Conservation (phyloP, 495 filamentous ascomycete genomes). For the Xylaria castorea region DNA sequence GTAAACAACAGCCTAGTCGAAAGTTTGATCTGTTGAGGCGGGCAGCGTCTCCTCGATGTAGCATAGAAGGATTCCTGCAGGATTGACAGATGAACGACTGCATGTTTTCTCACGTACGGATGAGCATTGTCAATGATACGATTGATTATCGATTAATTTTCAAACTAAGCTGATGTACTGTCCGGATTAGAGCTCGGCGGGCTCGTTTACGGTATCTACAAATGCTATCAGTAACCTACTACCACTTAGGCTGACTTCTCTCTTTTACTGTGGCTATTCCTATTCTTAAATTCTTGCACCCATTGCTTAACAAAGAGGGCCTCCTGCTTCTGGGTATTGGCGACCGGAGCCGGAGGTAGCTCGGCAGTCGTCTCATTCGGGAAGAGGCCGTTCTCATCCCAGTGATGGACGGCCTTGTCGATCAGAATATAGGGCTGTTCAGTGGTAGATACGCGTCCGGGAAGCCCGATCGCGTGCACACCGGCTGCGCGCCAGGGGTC, state of each 20-base stretch:
- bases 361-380: conserved; percentile 61
- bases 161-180: background rate
- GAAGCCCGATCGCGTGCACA: conserved; percentile 61
- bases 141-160: conserved; percentile 7
- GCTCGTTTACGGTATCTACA: conserved; percentile 26
- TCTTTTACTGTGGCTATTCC: conserved; percentile 18
- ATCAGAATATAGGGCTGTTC: conserved; percentile 69
- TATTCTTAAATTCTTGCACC: conserved; percentile 60
- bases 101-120: background rate
- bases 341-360: conserved; percentile 61
- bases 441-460: conserved; percentile 57
- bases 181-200: conserved; percentile 21
- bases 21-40: background rate
- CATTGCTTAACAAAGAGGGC: conserved; percentile 67
- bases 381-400: conserved; percentile 74
- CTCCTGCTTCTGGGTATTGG: conserved; percentile 61
- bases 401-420: conserved; percentile 69
- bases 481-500: conserved; percentile 76
- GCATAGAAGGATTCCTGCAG: background rate
- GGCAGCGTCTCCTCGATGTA: background rate
- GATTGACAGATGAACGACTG: background rate
- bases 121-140: background rate
- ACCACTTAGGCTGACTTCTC: conserved; percentile 9
- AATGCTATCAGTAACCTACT: conserved; percentile 23
- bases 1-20: background rate